Conservation (phyloP, 768 basidiomycete species). For the Sutorius australiensis region DNA sequence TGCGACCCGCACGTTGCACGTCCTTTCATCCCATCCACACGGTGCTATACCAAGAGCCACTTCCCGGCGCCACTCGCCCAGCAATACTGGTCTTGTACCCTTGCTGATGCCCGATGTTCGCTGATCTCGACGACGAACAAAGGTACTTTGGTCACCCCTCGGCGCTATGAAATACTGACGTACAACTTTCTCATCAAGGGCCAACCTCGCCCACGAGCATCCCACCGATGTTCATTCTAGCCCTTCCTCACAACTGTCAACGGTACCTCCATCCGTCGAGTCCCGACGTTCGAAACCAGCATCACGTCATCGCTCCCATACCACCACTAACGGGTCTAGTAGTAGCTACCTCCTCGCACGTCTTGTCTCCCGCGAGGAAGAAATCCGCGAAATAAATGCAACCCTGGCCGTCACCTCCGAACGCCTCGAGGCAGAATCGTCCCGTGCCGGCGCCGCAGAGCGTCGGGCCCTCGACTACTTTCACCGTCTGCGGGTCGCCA, state of each 20-base stretch:
- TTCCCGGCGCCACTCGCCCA: background rate
- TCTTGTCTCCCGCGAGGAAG: slow-evolving; percentile 29
- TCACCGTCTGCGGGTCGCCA: slow-evolving; percentile 37
- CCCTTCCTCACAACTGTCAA: slow-evolving; percentile 27
- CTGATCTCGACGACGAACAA: slow-evolving; percentile 29
- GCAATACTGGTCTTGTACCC: slow-evolving; percentile 5
- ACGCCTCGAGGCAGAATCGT: slow-evolving; percentile 40
- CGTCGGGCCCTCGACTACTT: slow-evolving; percentile 46
- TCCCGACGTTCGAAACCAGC: slow-evolving; percentile 24
- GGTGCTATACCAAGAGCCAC: slow-evolving; percentile 1
- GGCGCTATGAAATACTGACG: background rate
- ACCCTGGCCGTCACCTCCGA: slow-evolving; percentile 23
- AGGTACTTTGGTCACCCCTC: slow-evolving; percentile 14
- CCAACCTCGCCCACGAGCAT: slow-evolving; percentile 24
- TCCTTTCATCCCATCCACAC: background rate
- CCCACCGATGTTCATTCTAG: slow-evolving; percentile 31
- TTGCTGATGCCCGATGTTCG: slow-evolving; percentile 23
- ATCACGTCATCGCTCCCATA: slow-evolving; percentile 25
- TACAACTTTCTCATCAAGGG: slow-evolving; percentile 11
- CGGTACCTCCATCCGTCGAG: slow-evolving; percentile 14
- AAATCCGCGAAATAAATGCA: slow-evolving; percentile 31
- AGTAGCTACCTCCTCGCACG: slow-evolving; percentile 31
- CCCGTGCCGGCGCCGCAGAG: slow-evolving; percentile 43
- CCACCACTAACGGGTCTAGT: slow-evolving; percentile 27
- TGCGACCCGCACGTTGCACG: background rate